Conservation (phyloP, 495 filamentous ascomycete genomes). For the Ramalina peruviana region DNA sequence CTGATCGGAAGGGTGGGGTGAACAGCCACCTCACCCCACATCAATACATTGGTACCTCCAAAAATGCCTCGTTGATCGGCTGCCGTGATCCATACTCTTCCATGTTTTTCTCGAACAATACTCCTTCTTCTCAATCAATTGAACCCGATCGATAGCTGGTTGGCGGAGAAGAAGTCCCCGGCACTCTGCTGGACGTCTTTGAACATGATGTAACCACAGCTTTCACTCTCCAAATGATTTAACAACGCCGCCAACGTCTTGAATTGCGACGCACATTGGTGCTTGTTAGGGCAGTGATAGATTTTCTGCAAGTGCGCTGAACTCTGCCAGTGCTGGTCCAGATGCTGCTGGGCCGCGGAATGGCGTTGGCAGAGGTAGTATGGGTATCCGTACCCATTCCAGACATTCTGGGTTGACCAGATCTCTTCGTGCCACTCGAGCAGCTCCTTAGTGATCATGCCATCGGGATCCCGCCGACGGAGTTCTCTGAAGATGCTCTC, state of each 20-base stretch:
- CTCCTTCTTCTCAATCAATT: not conserved
- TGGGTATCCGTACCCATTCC: slow-evolving; percentile 27
- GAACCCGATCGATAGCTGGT: slow-evolving; percentile 7
- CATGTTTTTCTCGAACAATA: too few species aligned
- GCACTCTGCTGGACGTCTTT: slow-evolving; percentile 27
- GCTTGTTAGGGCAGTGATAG: slow-evolving; percentile 38
- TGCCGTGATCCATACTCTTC: too few species aligned
- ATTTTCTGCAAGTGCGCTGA: slow-evolving; percentile 29
- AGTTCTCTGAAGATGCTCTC: slow-evolving; percentile 34
- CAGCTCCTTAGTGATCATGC: slow-evolving; percentile 28
- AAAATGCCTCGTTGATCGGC: too few species aligned
- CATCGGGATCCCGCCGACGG: slow-evolving; percentile 30
- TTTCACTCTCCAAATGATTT: slow-evolving; percentile 42
- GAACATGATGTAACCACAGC: slow-evolving; percentile 34
- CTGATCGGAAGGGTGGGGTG: too few species aligned
- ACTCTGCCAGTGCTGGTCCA: slow-evolving; percentile 28
- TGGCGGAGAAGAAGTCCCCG: slow-evolving; percentile 5
- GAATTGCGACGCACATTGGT: slow-evolving; percentile 31
- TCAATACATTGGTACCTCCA: too few species aligned
- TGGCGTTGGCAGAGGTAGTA: slow-evolving; percentile 33
- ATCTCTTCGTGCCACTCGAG: slow-evolving; percentile 22
- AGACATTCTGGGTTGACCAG: slow-evolving; percentile 18
- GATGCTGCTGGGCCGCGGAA: slow-evolving; percentile 13
- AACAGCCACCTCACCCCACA: too few species aligned
- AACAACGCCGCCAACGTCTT: slow-evolving; percentile 33